Base-by-base conservation (phyloP, 306 rosid genomes). In the Echinosophora koreensis region DNA sequence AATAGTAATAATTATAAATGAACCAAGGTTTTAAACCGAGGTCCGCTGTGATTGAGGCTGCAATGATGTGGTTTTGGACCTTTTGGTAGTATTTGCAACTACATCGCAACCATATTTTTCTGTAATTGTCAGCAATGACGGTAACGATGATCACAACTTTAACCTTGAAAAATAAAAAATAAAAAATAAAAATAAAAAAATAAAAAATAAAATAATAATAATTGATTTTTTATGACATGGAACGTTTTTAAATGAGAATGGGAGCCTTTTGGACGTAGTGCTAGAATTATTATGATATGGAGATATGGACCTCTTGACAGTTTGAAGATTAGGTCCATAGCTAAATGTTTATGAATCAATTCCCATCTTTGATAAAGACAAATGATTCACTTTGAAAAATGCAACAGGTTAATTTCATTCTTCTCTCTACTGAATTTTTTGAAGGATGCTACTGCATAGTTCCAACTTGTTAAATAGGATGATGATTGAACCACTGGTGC, bases 391-490 rank as follows among this genome's bases (percentile, higher is more conserved):
- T 80, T 86, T 79, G 66, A 67, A 79, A 47, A 77, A 60, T 78
- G 84, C 81, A 63, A 78, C 86, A 64, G 86, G 72, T 69, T 86
- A 17, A 58, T 69, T 83, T 62, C 75, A 61, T 82, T 82, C 80
- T 79, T 85, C 80, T 57, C 76, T 63, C 72, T 69, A 65, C 80
- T 71, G 84, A 66, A 46, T 65, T 85, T 82, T 60, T 55, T 80
- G 75, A 83, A 70, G 86, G 86, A 75, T 79, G 81, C 84, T 69
- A 55, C 78, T 37, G 65, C 77, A n/a, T 83, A 51, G 77, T 85
- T 41, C 84, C 84, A 79, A 82, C 82, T 82, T 86, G 84, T 86
- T 75, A 57, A 62, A 41, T 82, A 75, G 37, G 82, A 74, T 82
- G 84, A 78, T 82, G 84, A 22, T 22, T 22, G 22, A 78, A 79